phyloP scores from a whole-genome alignment of 441 rosid species.

The Corymbia citriodora region DNA sequence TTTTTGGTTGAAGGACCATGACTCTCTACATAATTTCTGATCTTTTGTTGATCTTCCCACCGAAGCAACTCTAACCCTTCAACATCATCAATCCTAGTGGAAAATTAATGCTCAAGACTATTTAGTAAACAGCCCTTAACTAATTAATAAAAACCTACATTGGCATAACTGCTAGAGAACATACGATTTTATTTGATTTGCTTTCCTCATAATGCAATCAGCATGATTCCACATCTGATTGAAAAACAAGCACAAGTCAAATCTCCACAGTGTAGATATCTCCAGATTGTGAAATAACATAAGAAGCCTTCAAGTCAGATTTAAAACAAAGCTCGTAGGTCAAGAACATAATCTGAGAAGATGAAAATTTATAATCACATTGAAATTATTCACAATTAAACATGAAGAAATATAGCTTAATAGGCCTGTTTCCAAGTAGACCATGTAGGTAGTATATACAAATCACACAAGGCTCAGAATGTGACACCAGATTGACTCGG shows the following conservation, averaged over 20 bases:
- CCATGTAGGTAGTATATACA: not conserved
- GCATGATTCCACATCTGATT: constrained; percentile 93
- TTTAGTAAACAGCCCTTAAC: not conserved
- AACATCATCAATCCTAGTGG: constrained; percentile 69
- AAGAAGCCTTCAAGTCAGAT: not conserved
- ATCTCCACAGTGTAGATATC: not conserved
- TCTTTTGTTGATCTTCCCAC: constrained; percentile 94
- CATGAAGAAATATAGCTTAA: not conserved
- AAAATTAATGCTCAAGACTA: not conserved
- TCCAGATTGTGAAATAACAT: not conserved
- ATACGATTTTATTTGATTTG: constrained; percentile 78
- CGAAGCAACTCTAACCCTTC: constrained; percentile 88
- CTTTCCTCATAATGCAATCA: constrained; percentile 64
- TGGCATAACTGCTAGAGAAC: constrained; percentile 14
- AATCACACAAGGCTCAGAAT: not conserved
- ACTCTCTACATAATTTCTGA: constrained; percentile 56
- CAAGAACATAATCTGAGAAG: not conserved
- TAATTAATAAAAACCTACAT: not conserved
- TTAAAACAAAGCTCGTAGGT: not conserved
- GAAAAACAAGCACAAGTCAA: constrained; percentile 9
- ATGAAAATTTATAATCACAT: not conserved
- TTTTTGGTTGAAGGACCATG: constrained; percentile 12
- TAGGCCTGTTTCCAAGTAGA: not conserved
- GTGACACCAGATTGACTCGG: not conserved
- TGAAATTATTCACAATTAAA: not conserved